Base-by-base conservation (phyloP, 2,329 filamentous ascomycete genomes). In the Exophiala viscosa region DNA sequence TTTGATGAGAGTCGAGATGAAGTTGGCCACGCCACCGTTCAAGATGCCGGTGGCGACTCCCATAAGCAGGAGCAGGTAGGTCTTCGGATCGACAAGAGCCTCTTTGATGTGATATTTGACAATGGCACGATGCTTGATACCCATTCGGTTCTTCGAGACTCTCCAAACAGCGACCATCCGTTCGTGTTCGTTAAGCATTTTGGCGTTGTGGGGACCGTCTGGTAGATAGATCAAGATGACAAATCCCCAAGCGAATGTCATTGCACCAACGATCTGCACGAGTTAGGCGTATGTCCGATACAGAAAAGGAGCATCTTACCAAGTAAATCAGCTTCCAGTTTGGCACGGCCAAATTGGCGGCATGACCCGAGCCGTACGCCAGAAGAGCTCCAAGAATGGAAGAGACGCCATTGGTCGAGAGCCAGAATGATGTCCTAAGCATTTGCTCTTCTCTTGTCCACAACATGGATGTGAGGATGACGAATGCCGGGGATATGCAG, bases 1-100 rank as follows among this genome's bases (percentile, higher is more conserved):
- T 47, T 72, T 70, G 51, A 76, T 74, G 5, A 77, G 58, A 0
- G 73, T 66, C 0, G 74, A 76, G 14, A 72, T 63, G 55, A 79
- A 79, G 51, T 78, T 79, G 32, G 57, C 60, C 0, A 79, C 72
- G 3, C 75, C 72, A n/a, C 76, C 76, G 48, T 79, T 78, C 36
- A 78, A 67, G 3, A 78, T 69, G 8, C 76, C 76, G 40, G 72
- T 72, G 6, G 66, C 66, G 1, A 76, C 66, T 0, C 69, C 74
- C 40, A 74, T 71, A 7, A 71, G 62, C 17, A 69, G 61, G 3
- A 74, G 66, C 31, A 70, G 70, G 43, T 73, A 64, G 0, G 67
- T 65, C 36, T 67, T 67, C 45, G 70, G 44, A 48, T 77, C 74
- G 3, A 69, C 53, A 0, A 71, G 15, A 0, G 71, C 70, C 55